Base-by-base conservation (phyloP, 73 alveolate species). In the Paramecium caudatum region DNA sequence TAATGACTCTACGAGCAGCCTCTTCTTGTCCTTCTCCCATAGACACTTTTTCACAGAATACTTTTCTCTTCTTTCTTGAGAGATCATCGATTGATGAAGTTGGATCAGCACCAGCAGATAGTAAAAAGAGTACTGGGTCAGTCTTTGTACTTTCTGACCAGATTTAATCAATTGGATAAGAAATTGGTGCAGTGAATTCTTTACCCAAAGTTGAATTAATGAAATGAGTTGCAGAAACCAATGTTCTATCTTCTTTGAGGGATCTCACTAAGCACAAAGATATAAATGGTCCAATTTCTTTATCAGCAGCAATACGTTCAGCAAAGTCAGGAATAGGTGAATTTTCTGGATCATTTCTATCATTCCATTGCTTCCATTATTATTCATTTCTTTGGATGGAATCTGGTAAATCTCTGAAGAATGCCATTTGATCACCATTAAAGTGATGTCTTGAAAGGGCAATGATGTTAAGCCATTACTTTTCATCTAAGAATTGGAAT, bases 61-160 rank as follows among this genome's bases (percentile, higher is more conserved):
- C 94, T 93, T 98, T 98, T 95, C 97, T 98, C 98, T 98, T 98
- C 96, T 98, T 98, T 92, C 98, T 98, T 12, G 99, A 99, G 91
- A 97, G 93, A 82, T 98, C 99, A 80, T 98, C 99, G 61, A 98
- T 98, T 55, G 98, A 93, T 91, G 97, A 92, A 21, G 99, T 97
- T 23, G 99, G 99, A 94, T 98, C 99, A 21, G 99, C 99, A 63
- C 99, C 99, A 41, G 99, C 99, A n/a, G 99, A 98, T 55, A 98
- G 98, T 92, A 98, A 95, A 96, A 94, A 98, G 47, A 98, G 96
- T 45, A 97, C 95, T 17, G 99, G 99, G 63, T 95, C 96, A 47
- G 97, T 95, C 82, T 96, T 90, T 45, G 83, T 85, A 33, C 99
- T 94, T 82, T 97, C 99, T 23, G 78, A 91, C 97, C 98, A 97